Evolutionary conservation across 2,329 filamentous ascomycete genomes (phyloP).

Genomic region (Cladosporium sp.): DNA sequence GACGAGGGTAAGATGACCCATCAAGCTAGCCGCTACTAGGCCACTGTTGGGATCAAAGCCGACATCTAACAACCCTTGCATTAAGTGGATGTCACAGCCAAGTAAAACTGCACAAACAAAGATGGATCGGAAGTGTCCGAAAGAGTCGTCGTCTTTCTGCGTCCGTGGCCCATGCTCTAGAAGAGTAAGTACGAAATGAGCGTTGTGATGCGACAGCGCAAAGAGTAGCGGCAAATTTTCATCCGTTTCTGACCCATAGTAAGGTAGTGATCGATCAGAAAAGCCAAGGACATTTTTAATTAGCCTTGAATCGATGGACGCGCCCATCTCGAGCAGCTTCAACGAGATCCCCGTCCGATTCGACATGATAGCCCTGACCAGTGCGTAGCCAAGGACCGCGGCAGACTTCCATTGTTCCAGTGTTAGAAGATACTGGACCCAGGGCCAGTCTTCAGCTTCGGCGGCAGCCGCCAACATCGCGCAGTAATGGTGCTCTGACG

Average conservation of each 20-base stretch:
- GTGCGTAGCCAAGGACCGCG: not conserved
- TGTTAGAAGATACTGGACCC: not conserved
- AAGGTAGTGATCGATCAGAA: not conserved
- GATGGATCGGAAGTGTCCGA: too few species aligned
- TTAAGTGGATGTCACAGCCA: too few species aligned
- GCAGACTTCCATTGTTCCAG: not conserved
- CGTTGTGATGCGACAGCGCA: not conserved
- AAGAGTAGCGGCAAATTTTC: not conserved
- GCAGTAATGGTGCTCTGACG: not conserved
- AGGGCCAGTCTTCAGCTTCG: not conserved
- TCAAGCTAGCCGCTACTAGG: too few species aligned
- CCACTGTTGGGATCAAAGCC: too few species aligned
- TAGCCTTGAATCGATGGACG: not conserved
- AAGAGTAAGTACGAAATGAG: not conserved
- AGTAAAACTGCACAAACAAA: too few species aligned
- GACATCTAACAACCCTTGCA: too few species aligned
- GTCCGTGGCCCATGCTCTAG: not conserved
- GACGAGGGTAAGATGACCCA: too few species aligned
- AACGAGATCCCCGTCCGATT: not conserved
- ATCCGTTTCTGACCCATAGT: not conserved
- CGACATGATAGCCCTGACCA: not conserved
- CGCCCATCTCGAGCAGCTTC: not conserved
- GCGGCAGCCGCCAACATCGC: not conserved
- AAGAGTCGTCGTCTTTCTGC: too few species aligned
- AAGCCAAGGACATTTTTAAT: not conserved